Percentiles rank a stretch among this genome's conserved stretches.
These are phyloP conservation scores for Backusella tarrabulga DNA, from an alignment of 192 early-diverging fungal species.

Conservation along the genomic window DNA sequence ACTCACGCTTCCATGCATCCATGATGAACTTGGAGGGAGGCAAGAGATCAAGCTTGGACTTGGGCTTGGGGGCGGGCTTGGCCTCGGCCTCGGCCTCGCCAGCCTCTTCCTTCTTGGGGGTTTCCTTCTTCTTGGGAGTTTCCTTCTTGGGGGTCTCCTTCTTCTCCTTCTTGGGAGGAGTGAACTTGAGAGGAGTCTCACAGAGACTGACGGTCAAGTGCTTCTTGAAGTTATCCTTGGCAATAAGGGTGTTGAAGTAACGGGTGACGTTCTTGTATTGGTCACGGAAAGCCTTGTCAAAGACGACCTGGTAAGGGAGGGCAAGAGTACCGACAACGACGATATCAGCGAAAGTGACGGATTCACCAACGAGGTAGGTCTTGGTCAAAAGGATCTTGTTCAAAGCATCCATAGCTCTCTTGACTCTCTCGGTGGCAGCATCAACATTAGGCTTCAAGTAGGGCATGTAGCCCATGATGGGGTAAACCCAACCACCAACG, in stretches of 20 bases:
- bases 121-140: slow-evolving; percentile 48
- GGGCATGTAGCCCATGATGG: slow-evolving; percentile 40
- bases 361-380: slow-evolving; percentile 95
- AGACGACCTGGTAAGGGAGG: slow-evolving; percentile 48
- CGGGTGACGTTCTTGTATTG: slow-evolving; percentile 85
- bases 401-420: slow-evolving; percentile 63
- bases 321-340: slow-evolving; percentile 57
- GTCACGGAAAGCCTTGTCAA: slow-evolving; percentile 80
- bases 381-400: slow-evolving; percentile 78
- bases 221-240: slow-evolving; percentile 84
- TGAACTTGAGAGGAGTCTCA: slow-evolving; percentile 56
- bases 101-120: slow-evolving; percentile 42
- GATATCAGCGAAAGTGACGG: slow-evolving; percentile 90
- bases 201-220: slow-evolving; percentile 67
- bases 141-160: slow-evolving; percentile 57
- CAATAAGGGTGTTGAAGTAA: slow-evolving; percentile 87
- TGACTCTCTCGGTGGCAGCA: slow-evolving; percentile 66
- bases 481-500: slow-evolving; percentile 40
- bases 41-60: slow-evolving; percentile 87
- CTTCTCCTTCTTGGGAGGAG: slow-evolving; percentile 64
- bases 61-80: slow-evolving; percentile 83
- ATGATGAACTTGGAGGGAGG: slow-evolving; percentile 80
- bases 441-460: slow-evolving; percentile 59
- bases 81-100: slow-evolving; percentile 55
- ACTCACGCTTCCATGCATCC: slow-evolving; percentile 96